phyloP scores from a whole-genome alignment of 768 basidiomycete genomes.

The Solioccasus polychromus region DNA sequence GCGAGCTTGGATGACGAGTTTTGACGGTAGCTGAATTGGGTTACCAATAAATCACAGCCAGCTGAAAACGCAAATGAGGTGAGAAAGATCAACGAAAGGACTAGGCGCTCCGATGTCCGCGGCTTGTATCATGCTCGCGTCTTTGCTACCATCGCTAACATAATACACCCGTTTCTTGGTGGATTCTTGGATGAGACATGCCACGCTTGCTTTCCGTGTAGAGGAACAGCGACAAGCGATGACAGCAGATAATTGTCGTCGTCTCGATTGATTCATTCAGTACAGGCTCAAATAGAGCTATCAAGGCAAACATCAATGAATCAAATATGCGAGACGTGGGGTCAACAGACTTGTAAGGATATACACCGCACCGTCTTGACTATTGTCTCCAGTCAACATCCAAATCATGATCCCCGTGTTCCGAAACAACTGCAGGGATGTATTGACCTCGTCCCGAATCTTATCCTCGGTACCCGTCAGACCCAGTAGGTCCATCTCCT shows the following conservation, averaged over 20 bases:
- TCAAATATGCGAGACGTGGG: not conserved
- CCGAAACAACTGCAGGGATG: constrained; percentile 85
- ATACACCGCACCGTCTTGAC: constrained; percentile 99
- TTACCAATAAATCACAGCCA: constrained; percentile 98
- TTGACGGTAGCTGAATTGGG: constrained; percentile 92
- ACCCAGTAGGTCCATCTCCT: constrained; percentile 87
- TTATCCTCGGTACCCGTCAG: constrained; percentile 99
- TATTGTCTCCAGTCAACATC: constrained; percentile 99
- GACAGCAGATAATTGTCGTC: constrained; percentile 87
- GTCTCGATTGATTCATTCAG: constrained; percentile 94
- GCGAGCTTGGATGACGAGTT: constrained; percentile 95
- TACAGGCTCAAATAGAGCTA: constrained; percentile 90
- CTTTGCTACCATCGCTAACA: constrained; percentile 98
- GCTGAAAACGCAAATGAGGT: constrained; percentile 38
- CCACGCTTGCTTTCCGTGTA: constrained; percentile 98
- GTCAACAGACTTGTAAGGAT: constrained; percentile 73
- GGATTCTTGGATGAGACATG: constrained; percentile 82
- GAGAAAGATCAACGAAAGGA: not conserved
- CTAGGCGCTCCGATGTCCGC: constrained; percentile 86
- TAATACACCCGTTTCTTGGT: constrained; percentile 97
- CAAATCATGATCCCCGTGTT: constrained; percentile 99
- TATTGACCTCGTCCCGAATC: constrained; percentile 94
- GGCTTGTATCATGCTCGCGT: constrained; percentile 99
- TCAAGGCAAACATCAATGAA: not conserved
- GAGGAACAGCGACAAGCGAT: constrained; percentile 99